phyloP scores from a whole-genome alignment of 1,284 basidiomycete species.

The Grifola frondosa region DNA sequence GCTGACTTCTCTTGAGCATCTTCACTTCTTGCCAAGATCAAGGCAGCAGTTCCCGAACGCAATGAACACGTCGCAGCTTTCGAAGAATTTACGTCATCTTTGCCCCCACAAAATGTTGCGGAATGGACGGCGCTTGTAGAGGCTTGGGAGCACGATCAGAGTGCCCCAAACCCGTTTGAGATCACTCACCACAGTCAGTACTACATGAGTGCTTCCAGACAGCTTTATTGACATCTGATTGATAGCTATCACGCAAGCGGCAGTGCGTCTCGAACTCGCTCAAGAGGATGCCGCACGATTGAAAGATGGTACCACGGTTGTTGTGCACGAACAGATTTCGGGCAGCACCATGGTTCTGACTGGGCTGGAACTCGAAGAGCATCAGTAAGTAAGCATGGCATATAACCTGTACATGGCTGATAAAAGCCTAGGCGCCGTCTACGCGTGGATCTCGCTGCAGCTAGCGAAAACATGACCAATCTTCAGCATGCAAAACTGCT shows the following conservation, averaged over 20 bases:
- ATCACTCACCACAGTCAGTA: too few relatives aligned
- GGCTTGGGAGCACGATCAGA: not conserved
- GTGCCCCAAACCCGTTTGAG: not conserved
- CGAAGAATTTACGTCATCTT: not conserved
- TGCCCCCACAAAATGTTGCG: not conserved
- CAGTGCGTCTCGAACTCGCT: constrained; percentile 12
- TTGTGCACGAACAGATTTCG: constrained; percentile 3
- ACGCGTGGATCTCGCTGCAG: not conserved
- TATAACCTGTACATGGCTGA: not conserved
- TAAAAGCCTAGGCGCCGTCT: not conserved
- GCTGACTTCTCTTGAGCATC: not conserved
- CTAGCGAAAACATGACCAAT: constrained; percentile 1
- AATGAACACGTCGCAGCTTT: not conserved
- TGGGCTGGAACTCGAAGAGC: constrained; percentile 17
- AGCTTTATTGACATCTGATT: not conserved
- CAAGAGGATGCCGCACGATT: constrained; percentile 10
- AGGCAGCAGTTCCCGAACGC: constrained; percentile 5
- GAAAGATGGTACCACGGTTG: not conserved
- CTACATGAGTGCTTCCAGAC: too few relatives aligned
- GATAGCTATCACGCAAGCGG: constrained; percentile 11
- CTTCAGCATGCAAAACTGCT: constrained; percentile 2
- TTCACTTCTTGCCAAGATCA: constrained; percentile 5
- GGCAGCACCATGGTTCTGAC: constrained; percentile 8
- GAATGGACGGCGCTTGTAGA: not conserved
- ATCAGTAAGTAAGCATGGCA: constrained; percentile 13